Percentiles rank a stretch among this genome's conserved stretches.
Evolutionary conservation across 805 yeast species (phyloP).

Genomic region (Starmerella vitae): DNA sequence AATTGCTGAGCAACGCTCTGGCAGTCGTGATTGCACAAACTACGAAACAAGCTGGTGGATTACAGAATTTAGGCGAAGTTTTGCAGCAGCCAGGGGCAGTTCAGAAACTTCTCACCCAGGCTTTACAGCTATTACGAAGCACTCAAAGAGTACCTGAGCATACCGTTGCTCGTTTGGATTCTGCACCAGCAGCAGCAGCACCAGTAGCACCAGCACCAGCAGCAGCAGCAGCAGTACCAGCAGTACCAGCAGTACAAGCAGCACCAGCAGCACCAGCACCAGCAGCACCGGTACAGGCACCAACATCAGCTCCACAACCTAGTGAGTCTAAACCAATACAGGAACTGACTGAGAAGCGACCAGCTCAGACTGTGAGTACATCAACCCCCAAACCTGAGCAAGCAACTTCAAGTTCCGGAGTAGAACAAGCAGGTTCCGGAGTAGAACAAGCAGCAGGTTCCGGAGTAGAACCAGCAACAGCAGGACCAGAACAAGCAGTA

Average conservation of each 20-base stretch:
- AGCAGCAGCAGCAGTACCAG: conserved; percentile 1
- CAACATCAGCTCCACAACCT: conserved; percentile 9
- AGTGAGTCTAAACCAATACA: background rate
- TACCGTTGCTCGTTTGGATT: background rate
- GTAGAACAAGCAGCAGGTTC: background rate
- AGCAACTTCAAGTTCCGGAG: background rate
- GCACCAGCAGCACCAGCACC: conserved; percentile 9
- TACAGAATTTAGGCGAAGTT: conserved; percentile 17
- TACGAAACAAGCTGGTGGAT: conserved; percentile 47
- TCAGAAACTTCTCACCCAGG: conserved; percentile 15
- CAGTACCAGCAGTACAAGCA: conserved; percentile 6
- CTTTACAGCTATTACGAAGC: conserved; percentile 16
- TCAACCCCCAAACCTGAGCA: background rate
- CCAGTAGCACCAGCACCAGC: conserved; percentile 8
- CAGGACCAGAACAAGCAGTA: background rate
- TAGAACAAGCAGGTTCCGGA: background rate
- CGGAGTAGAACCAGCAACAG: background rate
- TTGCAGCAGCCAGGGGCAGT: conserved; percentile 20
- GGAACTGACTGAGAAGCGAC: background rate
- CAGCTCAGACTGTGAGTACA: background rate
- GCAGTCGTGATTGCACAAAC: conserved; percentile 89
- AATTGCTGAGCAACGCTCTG: conserved; percentile 73
- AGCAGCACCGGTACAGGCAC: conserved; percentile 1
- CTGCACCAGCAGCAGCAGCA: background rate
- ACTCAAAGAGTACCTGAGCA: conserved; percentile 14